phyloP scores from a whole-genome alignment of 805 yeast species.

The Saccharomyces kudriavzevii region DNA sequence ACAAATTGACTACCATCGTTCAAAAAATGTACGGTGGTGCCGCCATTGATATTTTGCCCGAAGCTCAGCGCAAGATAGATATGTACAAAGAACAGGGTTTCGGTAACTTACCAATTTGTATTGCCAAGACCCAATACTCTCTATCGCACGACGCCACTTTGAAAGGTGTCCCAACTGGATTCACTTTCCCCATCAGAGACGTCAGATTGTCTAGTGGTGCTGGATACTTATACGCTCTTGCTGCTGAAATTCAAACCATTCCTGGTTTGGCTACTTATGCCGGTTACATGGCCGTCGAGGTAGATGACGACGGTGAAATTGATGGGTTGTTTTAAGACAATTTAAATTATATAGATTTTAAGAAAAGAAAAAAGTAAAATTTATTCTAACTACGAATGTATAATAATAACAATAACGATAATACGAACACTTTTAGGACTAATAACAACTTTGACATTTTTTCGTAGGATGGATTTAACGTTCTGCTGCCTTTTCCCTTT shows the following conservation, averaged over 20 bases:
- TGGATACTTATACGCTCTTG: constrained; percentile 75
- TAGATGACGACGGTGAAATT: constrained; percentile 69
- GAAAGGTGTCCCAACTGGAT: constrained; percentile 78
- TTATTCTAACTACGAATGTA: not conserved
- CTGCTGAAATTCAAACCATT: constrained; percentile 79
- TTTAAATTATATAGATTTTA: not conserved
- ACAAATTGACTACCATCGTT: constrained; percentile 59
- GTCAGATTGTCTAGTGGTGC: constrained; percentile 75
- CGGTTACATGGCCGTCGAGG: constrained; percentile 83
- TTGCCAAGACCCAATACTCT: constrained; percentile 82
- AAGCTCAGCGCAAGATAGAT: constrained; percentile 62
- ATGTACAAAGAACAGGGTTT: constrained; percentile 67
- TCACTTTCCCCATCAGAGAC: constrained; percentile 74
- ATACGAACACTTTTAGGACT: not conserved
- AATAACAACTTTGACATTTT: not conserved
- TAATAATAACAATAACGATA: not conserved
- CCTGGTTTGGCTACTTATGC: constrained; percentile 82
- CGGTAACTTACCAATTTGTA: constrained; percentile 70
- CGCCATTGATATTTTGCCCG: constrained; percentile 58
- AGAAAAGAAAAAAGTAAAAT: not conserved
- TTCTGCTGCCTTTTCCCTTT: not conserved
- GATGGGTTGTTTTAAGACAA: constrained; percentile 61
- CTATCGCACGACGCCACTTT: constrained; percentile 73
- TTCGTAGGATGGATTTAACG: not conserved
- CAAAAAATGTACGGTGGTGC: constrained; percentile 72